A percentile compares a stretch with the other conserved stretches of the same genome.
Evolutionary conservation across 83 land plant genomes (phyloP).

Genomic region (Larix sibirica): DNA sequence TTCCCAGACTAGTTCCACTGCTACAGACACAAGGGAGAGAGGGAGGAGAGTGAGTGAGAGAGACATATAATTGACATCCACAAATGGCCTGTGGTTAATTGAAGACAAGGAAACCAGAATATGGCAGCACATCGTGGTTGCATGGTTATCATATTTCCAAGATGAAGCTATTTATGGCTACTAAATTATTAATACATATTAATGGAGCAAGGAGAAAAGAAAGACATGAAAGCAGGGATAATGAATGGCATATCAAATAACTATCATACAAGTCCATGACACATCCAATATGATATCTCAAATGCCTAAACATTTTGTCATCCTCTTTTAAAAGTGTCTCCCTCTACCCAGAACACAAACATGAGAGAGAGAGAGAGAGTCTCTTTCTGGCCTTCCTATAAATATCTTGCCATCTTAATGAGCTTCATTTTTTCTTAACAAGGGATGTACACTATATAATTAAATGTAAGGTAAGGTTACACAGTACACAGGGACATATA

Average conservation of each 20-base stretch:
- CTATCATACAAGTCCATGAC: background rate
- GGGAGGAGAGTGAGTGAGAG: background rate
- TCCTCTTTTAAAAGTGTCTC: too few relatives aligned
- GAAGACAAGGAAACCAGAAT: background rate
- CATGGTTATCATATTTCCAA: background rate
- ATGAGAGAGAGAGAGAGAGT: background rate
- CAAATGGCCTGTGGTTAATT: background rate
- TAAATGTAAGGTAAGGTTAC: background rate
- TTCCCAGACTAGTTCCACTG: background rate
- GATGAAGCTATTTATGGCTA: background rate
- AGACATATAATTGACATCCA: background rate
- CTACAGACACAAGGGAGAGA: background rate
- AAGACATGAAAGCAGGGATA: background rate
- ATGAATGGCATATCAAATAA: background rate
- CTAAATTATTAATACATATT: background rate
- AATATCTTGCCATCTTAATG: too few relatives aligned
- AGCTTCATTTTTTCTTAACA: background rate
- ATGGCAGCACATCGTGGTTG: background rate
- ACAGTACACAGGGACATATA: background rate
- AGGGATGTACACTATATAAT: background rate
- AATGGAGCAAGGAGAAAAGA: background rate
- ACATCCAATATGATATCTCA: background rate
- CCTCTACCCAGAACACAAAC: too few relatives aligned
- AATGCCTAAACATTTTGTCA: background rate
- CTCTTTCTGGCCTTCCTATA: background rate